These are phyloP conservation scores for Ascochyta koolunga DNA, from an alignment of 2,329 filamentous ascomycete species.

Conservation along the genomic window DNA sequence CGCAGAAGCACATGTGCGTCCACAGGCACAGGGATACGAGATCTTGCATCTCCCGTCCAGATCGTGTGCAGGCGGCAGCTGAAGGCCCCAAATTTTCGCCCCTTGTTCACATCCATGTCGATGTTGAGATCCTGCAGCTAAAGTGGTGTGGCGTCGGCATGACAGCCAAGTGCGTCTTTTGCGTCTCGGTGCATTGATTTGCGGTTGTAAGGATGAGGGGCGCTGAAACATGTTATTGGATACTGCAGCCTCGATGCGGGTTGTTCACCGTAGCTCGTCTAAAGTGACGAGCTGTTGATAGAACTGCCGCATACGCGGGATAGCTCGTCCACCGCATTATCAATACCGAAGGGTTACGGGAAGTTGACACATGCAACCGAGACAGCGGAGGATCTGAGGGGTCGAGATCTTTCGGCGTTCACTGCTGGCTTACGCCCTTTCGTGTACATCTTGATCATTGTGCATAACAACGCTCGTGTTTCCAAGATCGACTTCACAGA, in stretches of 20 bases:
- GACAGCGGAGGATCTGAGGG: slow-evolving; percentile 4
- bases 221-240: slow-evolving; percentile 15
- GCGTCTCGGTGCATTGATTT: slow-evolving; percentile 1
- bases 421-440: slow-evolving; percentile 1
- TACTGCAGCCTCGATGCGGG: not conserved
- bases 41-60: slow-evolving; percentile 23
- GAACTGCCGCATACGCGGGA: slow-evolving; percentile 15
- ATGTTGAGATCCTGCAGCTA: slow-evolving; percentile 21
- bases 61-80: slow-evolving; percentile 15
- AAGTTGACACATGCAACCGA: slow-evolving; percentile 12
- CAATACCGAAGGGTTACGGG: not conserved
- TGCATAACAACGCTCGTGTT: slow-evolving; percentile 23
- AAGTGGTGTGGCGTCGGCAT: slow-evolving; percentile 12
- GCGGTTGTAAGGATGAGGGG: not conserved
- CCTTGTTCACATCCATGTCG: slow-evolving; percentile 4
- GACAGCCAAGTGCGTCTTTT: slow-evolving; percentile 2
- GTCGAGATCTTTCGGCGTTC: slow-evolving; percentile 5
- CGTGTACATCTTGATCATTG: slow-evolving; percentile 3
- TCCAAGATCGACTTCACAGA: not conserved
- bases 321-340: not conserved
- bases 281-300: slow-evolving; percentile 18
- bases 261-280: slow-evolving; percentile 8
- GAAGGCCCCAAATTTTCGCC: slow-evolving; percentile 9
- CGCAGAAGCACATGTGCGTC: slow-evolving; percentile 37
- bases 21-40: slow-evolving; percentile 22